Percentiles rank a stretch among this genome's conserved stretches.
phyloP scores from a whole-genome alignment of 148 eudicot species.

The Arbutus unedo region DNA sequence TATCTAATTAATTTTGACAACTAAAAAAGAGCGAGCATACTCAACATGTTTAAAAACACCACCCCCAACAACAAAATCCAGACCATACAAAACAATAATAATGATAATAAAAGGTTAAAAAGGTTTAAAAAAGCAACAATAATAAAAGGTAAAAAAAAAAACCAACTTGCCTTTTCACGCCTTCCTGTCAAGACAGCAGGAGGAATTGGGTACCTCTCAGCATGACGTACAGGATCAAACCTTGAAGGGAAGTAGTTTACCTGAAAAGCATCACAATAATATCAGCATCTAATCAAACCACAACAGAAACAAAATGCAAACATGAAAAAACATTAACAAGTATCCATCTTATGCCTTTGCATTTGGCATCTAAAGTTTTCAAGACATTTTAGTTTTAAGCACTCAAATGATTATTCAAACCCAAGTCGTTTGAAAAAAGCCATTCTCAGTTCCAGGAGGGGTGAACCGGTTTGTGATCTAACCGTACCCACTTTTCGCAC shows the following conservation, averaged over 20 bases:
- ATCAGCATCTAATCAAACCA: not conserved
- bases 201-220: slow-evolving; percentile 80
- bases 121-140: not conserved
- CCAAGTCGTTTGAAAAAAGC: not conserved
- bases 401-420: not conserved
- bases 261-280: slow-evolving; percentile 27
- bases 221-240: slow-evolving; percentile 85
- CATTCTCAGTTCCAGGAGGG: not conserved
- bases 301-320: not conserved
- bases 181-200: slow-evolving; percentile 51
- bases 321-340: not conserved
- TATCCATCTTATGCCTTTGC: not conserved
- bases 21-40: not conserved
- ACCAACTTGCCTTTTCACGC: slow-evolving; percentile 66
- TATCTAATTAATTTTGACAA: not conserved
- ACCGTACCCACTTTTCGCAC: not conserved
- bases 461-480: not conserved
- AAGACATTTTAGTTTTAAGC: not conserved
- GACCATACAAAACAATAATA: not conserved
- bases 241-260: slow-evolving; percentile 94
- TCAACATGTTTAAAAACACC: not conserved
- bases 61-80: not conserved
- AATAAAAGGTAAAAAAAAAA: not conserved
- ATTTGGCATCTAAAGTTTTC: not conserved
- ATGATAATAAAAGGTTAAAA: not conserved